Conservation (phyloP, 2,329 filamentous ascomycete genomes). For the Verruconis gallopava region DNA sequence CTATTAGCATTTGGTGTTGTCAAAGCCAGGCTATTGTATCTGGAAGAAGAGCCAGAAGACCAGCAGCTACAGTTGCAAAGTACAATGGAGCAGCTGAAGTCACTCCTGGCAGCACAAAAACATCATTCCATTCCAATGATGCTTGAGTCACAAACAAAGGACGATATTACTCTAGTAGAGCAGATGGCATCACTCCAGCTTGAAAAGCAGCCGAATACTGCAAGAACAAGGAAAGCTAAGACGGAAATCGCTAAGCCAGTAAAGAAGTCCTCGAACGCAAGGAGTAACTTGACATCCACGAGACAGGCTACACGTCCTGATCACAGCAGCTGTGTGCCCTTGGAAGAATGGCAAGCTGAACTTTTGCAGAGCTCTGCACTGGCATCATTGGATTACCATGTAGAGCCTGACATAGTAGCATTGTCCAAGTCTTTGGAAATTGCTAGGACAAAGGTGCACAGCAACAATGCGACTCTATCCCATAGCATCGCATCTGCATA, state of each 20-base stretch:
- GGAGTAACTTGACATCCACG: no score
- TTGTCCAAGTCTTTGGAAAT: background rate
- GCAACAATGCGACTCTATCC: background rate
- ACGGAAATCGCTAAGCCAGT: background rate
- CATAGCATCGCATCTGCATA: slow-evolving; percentile 45
- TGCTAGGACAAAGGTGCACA: background rate
- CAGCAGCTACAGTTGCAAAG: background rate
- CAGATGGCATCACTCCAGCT: slow-evolving; percentile 4
- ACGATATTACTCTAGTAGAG: slow-evolving; percentile 5
- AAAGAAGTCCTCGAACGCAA: no score
- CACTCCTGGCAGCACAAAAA: no score
- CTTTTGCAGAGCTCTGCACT: background rate
- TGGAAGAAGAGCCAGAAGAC: background rate
- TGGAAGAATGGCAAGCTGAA: background rate
- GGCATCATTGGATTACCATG: background rate
- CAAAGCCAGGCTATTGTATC: background rate
- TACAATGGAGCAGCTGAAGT: slow-evolving; percentile 30
- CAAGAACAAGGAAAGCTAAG: background rate
- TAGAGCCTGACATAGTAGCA: background rate
- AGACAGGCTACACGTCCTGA: no score
- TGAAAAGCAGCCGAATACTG: background rate
- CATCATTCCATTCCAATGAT: no score
- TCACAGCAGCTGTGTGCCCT: no score
- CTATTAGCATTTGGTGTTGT: background rate
- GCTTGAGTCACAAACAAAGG: no score